Evolutionary conservation across 345 rosid species (phyloP), one percentile per base, ranked within the genome.

Genomic region (Salix udensis): DNA sequence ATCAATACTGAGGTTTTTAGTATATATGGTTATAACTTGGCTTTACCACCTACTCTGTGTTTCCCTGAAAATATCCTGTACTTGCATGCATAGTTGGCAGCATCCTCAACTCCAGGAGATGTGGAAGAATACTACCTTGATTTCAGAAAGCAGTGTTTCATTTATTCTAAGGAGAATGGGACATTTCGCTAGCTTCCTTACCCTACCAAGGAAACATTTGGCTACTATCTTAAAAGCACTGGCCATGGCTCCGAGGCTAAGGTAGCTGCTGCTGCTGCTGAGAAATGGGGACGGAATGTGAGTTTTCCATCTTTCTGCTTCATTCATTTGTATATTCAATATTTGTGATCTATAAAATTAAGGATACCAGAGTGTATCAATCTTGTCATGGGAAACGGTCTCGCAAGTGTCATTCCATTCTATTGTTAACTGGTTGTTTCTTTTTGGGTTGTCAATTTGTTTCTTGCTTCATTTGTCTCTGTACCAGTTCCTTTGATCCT

Each of bases 201-300:
- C 83, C 99, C 98, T 39, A 94, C 99, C 11, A 96, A 94, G 86
- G 99, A 94, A 86, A 84, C 90, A 65, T 89, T 94, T 88, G 94
- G 97, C 70, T 76, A 83, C 76, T 96, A 94, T 84, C 82, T 92
- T 19, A 94, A 84, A 83, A 77, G 89, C 79, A 89, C 95, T 50
- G 99, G 99, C 60, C 91, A 91, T 85, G 94, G 98, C 52, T 84
- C 98, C 71, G 97, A 94, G 79, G 92, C 92, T 76, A 96, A 89
- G 85, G 85, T 96, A 84, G 81, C 80, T 73, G 76, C 85, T 78
- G 76, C 85, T 78, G 93, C 97, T 74, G 77, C 89, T 82, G 98
- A 94, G 80, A 96, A 94, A 84, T 96, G 99, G 98, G 99, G 99
- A 73, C 94, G 97, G 39, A 96, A 96, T 77, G 91, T 86, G 99